A percentile compares a stretch with the other conserved stretches of the same genome.
phyloP scores from a whole-genome alignment of 768 basidiomycete genomes.

The Calocera viscosa region DNA sequence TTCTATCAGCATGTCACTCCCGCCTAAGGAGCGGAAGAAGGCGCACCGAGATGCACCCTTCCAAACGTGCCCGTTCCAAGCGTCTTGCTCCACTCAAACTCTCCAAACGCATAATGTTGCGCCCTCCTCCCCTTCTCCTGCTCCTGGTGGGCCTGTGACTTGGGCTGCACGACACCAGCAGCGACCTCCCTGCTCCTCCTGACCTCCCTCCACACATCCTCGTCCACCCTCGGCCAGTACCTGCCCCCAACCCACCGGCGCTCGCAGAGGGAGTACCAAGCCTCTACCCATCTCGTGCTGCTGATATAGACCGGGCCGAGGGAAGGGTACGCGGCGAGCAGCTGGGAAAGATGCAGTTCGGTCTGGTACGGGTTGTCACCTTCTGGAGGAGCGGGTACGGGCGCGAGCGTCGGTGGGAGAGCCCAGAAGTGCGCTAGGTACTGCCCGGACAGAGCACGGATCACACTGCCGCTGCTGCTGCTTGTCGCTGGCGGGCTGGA shows the following conservation, averaged over 20 bases:
- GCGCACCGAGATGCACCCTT: conserved; percentile 74
- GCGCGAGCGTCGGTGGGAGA: not conserved
- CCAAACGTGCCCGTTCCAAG: conserved; percentile 95
- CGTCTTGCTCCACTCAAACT: conserved; percentile 34
- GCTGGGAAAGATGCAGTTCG: not conserved
- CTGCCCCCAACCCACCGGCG: not conserved
- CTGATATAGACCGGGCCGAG: not conserved
- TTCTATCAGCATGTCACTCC: not conserved
- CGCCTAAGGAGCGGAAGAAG: not conserved
- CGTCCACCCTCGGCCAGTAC: not conserved
- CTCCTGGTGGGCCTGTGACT: not conserved
- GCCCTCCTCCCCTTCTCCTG: not conserved
- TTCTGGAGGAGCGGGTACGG: not conserved
- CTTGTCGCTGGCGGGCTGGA: no score
- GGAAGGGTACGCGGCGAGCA: not conserved
- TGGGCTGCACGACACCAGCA: not conserved
- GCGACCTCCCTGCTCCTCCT: conserved; percentile 3
- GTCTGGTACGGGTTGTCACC: not conserved
- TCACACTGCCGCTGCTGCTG: not conserved
- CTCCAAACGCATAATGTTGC: not conserved
- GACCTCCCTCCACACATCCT: not conserved
- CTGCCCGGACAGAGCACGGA: no score
- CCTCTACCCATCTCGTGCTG: not conserved
- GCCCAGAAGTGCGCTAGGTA: not conserved
- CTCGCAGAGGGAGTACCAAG: not conserved